Evolutionary conservation across 208 protist genomes (phyloP).

Genomic region (Porcisia hertigi): DNA sequence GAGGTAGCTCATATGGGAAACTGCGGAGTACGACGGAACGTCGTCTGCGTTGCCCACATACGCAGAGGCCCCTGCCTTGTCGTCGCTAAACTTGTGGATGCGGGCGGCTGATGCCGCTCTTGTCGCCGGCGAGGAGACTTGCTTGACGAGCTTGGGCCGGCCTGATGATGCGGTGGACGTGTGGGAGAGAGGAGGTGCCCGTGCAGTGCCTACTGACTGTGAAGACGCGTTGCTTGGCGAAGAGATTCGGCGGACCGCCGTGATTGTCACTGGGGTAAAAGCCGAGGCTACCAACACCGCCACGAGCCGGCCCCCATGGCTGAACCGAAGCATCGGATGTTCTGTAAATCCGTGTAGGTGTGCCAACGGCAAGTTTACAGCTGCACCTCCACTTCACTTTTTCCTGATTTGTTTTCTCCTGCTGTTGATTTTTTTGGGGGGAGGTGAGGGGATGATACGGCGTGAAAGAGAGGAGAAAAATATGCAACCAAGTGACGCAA

Average conservation of each 20-base stretch:
- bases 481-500: too few relatives aligned
- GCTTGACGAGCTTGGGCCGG: not conserved
- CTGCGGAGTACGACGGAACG: constrained; percentile 57
- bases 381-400: not conserved
- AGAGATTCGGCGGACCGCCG: not conserved
- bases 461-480: too few relatives aligned
- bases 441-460: too few relatives aligned
- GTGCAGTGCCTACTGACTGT: not conserved
- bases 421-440: too few relatives aligned
- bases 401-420: too few relatives aligned
- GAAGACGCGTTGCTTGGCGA: not conserved
- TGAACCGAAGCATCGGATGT: not conserved
- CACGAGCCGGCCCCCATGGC: not conserved
- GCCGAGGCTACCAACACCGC: not conserved
- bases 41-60: constrained; percentile 50
- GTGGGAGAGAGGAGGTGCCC: not conserved
- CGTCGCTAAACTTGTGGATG: constrained; percentile 59
- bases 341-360: not conserved
- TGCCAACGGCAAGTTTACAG: not conserved
- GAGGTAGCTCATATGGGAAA: constrained; percentile 55
- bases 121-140: not conserved
- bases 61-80: constrained; percentile 64
- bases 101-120: not conserved
- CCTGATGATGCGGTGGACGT: not conserved
- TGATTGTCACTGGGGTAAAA: not conserved